phyloP scores from a whole-genome alignment of 2,329 filamentous ascomycete genomes.

The Chrysoporthe puriensis region DNA sequence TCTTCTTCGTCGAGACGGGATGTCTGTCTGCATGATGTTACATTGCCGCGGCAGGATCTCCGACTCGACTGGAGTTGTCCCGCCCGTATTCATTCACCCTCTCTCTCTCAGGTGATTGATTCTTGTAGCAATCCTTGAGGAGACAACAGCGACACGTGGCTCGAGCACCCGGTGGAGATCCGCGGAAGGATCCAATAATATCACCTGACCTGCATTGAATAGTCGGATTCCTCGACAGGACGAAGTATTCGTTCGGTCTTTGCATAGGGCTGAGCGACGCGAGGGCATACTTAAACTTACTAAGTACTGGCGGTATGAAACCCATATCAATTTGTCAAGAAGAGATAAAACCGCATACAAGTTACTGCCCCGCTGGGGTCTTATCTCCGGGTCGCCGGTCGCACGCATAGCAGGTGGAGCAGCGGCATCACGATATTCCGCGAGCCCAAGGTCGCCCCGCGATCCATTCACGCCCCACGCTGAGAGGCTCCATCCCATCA shows the following conservation, averaged over 20 bases:
- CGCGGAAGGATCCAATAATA: too few relatives aligned
- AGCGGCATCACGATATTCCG: slow-evolving; percentile 2
- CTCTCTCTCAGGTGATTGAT: background rate
- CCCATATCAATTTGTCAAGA: too few relatives aligned
- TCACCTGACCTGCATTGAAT: too few relatives aligned
- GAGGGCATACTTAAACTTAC: too few relatives aligned
- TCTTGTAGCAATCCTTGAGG: background rate
- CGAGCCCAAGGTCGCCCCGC: background rate
- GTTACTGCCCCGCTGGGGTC: too few relatives aligned
- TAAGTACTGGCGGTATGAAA: too few relatives aligned
- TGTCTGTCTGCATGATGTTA: background rate
- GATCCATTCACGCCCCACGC: background rate
- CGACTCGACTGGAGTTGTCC: background rate
- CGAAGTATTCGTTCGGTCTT: too few relatives aligned
- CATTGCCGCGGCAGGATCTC: background rate
- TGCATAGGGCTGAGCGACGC: too few relatives aligned
- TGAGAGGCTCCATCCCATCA: background rate
- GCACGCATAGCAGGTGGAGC: background rate
- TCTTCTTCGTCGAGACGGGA: background rate
- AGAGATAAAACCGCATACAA: too few relatives aligned
- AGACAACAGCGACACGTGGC: background rate
- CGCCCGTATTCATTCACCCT: background rate
- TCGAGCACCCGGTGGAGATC: background rate
- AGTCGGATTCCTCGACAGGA: too few relatives aligned
- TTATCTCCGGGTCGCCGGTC: background rate